Conservation (phyloP, 768 basidiomycete species). For the Auricularia sp. region DNA sequence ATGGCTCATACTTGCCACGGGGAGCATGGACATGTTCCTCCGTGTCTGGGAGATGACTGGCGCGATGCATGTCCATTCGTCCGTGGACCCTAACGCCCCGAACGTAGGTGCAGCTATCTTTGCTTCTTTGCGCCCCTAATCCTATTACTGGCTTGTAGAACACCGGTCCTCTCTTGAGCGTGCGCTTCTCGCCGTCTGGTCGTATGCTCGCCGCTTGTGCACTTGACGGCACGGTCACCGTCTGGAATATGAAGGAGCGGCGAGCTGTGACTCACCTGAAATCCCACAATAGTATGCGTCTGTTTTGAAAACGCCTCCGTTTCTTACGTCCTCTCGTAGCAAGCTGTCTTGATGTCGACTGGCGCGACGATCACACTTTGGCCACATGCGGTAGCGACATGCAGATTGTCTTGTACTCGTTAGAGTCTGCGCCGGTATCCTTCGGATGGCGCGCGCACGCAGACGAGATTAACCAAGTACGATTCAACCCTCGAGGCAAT, state of each 20-base stretch:
- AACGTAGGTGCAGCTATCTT: conserved; percentile 34
- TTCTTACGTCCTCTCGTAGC: conserved; percentile 26
- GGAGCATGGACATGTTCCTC: conserved; percentile 64
- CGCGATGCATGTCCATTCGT: conserved; percentile 46
- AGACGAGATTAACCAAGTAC: conserved; percentile 69
- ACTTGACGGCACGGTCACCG: neutral
- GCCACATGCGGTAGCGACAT: conserved; percentile 66
- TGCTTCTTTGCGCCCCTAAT: too few species aligned
- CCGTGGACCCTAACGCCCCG: conserved; percentile 27
- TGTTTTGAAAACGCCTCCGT: neutral
- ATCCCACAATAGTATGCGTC: neutral
- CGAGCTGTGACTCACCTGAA: neutral
- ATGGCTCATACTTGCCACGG: conserved; percentile 69
- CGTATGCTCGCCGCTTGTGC: neutral
- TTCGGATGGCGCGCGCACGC: conserved; percentile 47
- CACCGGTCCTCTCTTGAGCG: conserved; percentile 15
- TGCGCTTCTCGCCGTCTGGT: conserved; percentile 19
- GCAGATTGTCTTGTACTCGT: conserved; percentile 47
- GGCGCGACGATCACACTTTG: conserved; percentile 62
- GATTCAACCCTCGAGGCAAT: conserved; percentile 53
- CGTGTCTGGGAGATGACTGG: conserved; percentile 54
- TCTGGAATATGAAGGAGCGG: neutral
- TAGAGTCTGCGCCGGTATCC: conserved; percentile 27
- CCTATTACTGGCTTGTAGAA: neutral
- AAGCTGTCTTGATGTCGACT: conserved; percentile 74